phyloP scores from a whole-genome alignment of 345 rosid genomes.

The Euclidium syriacum region DNA sequence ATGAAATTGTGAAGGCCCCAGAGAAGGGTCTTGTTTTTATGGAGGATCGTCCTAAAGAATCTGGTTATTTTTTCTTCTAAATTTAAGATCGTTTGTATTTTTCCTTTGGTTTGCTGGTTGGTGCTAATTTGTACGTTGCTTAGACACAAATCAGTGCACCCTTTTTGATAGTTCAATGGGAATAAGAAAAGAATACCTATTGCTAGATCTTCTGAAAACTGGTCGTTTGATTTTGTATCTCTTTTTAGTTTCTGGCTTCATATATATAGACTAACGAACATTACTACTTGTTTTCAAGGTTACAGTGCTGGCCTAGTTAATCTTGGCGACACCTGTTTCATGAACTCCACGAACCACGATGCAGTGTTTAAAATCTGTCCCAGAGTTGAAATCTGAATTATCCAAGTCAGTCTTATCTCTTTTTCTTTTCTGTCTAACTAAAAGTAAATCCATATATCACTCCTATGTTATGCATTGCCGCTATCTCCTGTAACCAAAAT shows the following conservation, averaged over 20 bases:
- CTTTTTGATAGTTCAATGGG: neutral
- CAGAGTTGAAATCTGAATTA: constrained; percentile 89
- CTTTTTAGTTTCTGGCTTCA: neutral
- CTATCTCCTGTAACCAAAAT: constrained; percentile 9
- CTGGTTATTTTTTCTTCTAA: constrained; percentile 33
- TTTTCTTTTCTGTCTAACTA: neutral
- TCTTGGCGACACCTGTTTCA: constrained; percentile 96
- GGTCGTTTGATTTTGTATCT: too few relatives aligned
- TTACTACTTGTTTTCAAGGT: constrained; percentile 52
- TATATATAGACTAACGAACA: neutral
- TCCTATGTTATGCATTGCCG: neutral
- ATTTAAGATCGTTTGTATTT: neutral
- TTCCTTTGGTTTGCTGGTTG: neutral
- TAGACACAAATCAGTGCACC: neutral
- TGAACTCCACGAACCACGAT: constrained; percentile 81
- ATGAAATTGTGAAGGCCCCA: constrained; percentile 80
- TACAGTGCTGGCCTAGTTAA: constrained; percentile 89
- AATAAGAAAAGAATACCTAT: neutral
- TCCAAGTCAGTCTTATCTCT: constrained; percentile 38
- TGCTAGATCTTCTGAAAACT: neutral
- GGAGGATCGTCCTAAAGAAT: constrained; percentile 91
- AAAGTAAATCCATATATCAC: neutral
- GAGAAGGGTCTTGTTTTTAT: constrained; percentile 79
- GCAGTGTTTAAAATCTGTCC: constrained; percentile 96
- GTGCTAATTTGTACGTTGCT: neutral